Evolutionary conservation across 495 filamentous ascomycete species (phyloP).

Genomic region (Podospora australis): DNA sequence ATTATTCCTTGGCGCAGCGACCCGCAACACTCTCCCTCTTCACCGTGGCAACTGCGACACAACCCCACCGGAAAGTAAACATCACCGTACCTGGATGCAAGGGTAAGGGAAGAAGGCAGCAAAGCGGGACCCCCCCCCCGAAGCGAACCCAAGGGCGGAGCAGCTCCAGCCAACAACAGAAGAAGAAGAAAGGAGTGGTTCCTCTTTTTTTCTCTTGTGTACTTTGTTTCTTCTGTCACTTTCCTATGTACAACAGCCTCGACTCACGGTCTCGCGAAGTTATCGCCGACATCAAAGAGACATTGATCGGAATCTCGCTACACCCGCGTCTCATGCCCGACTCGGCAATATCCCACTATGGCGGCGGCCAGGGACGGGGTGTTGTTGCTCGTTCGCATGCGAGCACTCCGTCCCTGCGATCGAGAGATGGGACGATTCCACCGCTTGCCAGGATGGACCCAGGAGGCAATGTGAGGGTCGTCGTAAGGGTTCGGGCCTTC

Average conservation of each 20-base stretch:
- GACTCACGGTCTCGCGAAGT: conserved; percentile 29
- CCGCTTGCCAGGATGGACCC: conserved; percentile 43
- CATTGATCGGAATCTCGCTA: conserved; percentile 39
- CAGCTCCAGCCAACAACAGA: too few relatives aligned
- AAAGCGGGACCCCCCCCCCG: too few relatives aligned
- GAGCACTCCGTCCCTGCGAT: conserved; percentile 65
- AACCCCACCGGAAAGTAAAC: conserved; percentile 11
- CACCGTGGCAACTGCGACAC: conserved; percentile 24
- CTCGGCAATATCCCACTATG: conserved; percentile 24
- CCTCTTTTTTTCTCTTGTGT: not conserved
- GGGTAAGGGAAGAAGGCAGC: too few relatives aligned
- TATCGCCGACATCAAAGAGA: conserved; percentile 36
- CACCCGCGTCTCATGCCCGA: conserved; percentile 42
- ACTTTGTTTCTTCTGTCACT: not conserved
- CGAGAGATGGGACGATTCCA: conserved; percentile 54
- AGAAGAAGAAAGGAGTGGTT: not conserved
- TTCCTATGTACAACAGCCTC: conserved; percentile 38
- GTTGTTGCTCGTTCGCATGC: conserved; percentile 49
- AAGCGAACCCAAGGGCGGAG: too few relatives aligned
- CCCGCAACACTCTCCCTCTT: not conserved
- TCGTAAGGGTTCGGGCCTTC: conserved; percentile 87
- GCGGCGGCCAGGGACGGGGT: not conserved
- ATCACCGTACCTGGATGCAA: too few relatives aligned
- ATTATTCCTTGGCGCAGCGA: not conserved
- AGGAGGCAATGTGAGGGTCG: conserved; percentile 88